Evolutionary conservation across 2,329 filamentous ascomycete genomes (phyloP).

Genomic region (Septoria linicola): DNA sequence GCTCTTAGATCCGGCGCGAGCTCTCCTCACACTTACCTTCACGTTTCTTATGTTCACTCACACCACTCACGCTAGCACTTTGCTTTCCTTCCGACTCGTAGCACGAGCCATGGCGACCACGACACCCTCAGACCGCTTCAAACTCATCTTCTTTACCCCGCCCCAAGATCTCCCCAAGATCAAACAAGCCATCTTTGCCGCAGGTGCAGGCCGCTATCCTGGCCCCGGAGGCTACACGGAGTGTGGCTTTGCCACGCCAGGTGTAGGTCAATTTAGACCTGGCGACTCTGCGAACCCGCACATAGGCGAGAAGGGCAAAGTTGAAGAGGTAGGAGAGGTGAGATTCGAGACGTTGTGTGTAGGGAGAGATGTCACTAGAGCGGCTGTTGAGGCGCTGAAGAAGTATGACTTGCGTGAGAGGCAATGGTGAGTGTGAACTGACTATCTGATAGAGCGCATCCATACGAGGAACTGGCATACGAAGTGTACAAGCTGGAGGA

Average conservation of each 20-base stretch:
- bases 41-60: too few relatives aligned
- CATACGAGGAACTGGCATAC: constrained; percentile 15
- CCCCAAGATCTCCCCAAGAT: constrained; percentile 39
- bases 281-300: constrained; percentile 61
- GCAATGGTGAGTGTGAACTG: not conserved
- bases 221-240: constrained; percentile 46
- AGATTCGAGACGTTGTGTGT: constrained; percentile 63
- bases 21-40: too few relatives aligned
- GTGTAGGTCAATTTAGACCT: constrained; percentile 66
- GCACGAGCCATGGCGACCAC: not conserved
- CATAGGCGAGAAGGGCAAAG: constrained; percentile 57
- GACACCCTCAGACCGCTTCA: constrained; percentile 37
- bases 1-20: too few relatives aligned
- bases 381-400: constrained; percentile 64
- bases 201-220: constrained; percentile 47
- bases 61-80: too few relatives aligned
- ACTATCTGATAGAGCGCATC: not conserved
- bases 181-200: constrained; percentile 48
- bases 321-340: constrained; percentile 62
- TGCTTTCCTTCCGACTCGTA: too few relatives aligned
- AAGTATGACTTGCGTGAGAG: constrained; percentile 49
- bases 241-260: constrained; percentile 45
- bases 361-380: constrained; percentile 56
- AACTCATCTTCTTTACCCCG: constrained; percentile 49
- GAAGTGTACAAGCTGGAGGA: constrained; percentile 13